phyloP scores from a whole-genome alignment of 768 basidiomycete genomes.

The Amanita phalloides region DNA sequence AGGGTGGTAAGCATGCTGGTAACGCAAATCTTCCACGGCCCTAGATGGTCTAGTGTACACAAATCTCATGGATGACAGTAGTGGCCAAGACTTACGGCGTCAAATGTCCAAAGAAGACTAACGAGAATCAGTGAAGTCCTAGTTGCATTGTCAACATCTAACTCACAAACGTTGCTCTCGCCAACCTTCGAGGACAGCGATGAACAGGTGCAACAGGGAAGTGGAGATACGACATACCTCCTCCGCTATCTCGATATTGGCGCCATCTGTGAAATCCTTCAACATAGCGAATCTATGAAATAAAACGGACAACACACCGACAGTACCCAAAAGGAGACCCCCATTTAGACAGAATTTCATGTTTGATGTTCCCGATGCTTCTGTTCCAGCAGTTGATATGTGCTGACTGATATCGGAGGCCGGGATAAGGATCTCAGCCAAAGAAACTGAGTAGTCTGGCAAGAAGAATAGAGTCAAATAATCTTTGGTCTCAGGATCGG shows the following conservation, averaged over 20 bases:
- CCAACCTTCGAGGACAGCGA: constrained; percentile 36
- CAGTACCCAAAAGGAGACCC: constrained; percentile 79
- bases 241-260: constrained; percentile 94
- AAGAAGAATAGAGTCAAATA: constrained; percentile 89
- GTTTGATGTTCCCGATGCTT: constrained; percentile 74
- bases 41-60: constrained; percentile 13
- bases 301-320: constrained; percentile 28
- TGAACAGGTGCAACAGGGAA: not conserved
- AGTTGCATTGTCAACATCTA: not conserved
- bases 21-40: constrained; percentile 77
- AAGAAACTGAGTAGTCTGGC: constrained; percentile 86
- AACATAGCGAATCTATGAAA: not conserved
- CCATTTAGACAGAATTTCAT: constrained; percentile 92
- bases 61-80: not conserved
- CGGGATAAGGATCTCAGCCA: constrained; percentile 80
- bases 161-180: constrained; percentile 84
- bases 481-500: constrained; percentile 80
- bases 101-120: constrained; percentile 86
- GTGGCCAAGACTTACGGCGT: constrained; percentile 39
- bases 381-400: constrained; percentile 96
- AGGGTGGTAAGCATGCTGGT: constrained; percentile 79
- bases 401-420: constrained; percentile 93
- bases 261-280: constrained; percentile 52
- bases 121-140: not conserved
- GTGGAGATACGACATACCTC: constrained; percentile 29